A percentile compares a stretch with the other conserved stretches of the same genome.
phyloP scores from a whole-genome alignment of 805 yeast species.

The Saturnispora bothae region DNA sequence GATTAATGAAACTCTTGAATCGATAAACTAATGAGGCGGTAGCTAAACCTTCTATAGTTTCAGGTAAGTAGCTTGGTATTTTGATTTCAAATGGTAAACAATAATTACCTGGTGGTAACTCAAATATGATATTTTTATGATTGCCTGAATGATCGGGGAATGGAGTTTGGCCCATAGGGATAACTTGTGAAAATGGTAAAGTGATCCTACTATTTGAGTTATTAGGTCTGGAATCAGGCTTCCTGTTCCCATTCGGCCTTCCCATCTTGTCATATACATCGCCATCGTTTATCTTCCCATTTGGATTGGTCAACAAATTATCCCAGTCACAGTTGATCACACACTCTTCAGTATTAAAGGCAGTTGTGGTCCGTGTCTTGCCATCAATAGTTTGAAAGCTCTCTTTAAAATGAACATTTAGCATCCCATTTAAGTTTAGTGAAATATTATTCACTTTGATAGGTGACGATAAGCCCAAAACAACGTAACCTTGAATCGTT shows the following conservation, averaged over 20 bases:
- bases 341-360: conserved; percentile 30
- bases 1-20: conserved; percentile 22
- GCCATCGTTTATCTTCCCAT: conserved; percentile 27
- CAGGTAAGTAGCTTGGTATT: conserved; percentile 38
- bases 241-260: background rate
- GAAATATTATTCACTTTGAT: conserved; percentile 30
- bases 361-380: conserved; percentile 21
- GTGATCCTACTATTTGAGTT: too few species aligned
- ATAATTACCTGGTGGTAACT: conserved; percentile 42
- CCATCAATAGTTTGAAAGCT: conserved; percentile 22
- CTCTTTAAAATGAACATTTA: conserved; percentile 32
- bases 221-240: too few species aligned
- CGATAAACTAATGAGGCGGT: conserved; percentile 34
- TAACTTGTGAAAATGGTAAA: too few species aligned
- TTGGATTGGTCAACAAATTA: conserved; percentile 31
- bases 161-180: conserved; percentile 22
- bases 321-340: conserved; percentile 38
- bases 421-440: conserved; percentile 34
- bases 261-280: background rate
- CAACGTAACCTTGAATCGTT: conserved; percentile 37
- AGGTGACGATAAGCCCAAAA: conserved; percentile 34
- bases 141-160: conserved; percentile 22
- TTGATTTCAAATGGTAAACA: conserved; percentile 35
- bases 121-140: conserved; percentile 17
- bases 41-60: conserved; percentile 40